A percentile compares a stretch with the other conserved stretches of the same genome.
Conservation (phyloP, 768 basidiomycete genomes). For the Sporobolomyces phaffii region DNA sequence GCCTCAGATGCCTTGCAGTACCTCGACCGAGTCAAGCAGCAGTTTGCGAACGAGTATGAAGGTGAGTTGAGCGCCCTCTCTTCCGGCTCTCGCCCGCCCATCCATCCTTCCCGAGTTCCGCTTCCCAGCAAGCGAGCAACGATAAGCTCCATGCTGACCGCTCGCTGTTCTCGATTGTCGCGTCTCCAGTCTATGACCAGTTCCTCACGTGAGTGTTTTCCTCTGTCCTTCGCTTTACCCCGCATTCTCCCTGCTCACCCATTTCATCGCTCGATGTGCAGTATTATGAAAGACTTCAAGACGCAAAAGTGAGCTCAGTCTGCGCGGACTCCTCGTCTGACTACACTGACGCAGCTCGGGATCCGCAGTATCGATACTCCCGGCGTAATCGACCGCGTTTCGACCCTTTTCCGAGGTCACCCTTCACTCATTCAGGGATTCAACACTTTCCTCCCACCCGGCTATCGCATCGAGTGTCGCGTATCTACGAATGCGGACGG, state of each 20-base stretch:
- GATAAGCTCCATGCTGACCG: constrained; percentile 24
- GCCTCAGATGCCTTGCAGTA: constrained; percentile 43
- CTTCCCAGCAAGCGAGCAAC: background rate
- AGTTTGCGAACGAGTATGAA: constrained; percentile 41
- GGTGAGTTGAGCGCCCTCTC: constrained; percentile 15
- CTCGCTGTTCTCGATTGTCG: too few species aligned
- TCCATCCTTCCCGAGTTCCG: background rate
- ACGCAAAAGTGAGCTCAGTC: constrained; percentile 56
- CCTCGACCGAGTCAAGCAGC: constrained; percentile 44
- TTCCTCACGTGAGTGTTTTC: constrained; percentile 32
- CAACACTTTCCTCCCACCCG: constrained; percentile 91
- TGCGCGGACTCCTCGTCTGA: background rate
- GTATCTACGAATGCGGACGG: constrained; percentile 12
- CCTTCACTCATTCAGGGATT: constrained; percentile 90
- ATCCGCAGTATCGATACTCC: constrained; percentile 84
- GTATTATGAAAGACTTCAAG: constrained; percentile 99
- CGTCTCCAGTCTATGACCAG: constrained; percentile 38
- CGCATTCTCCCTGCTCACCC: background rate
- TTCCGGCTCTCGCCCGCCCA: background rate
- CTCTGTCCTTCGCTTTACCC: constrained; percentile 55
- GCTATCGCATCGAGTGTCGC: constrained; percentile 76
- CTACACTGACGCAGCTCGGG: constrained; percentile 25
- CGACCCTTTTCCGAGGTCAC: constrained; percentile 83
- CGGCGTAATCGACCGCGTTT: constrained; percentile 87
- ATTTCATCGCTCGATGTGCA: background rate